These are phyloP conservation scores for Glarea lozoyensis DNA, from an alignment of 495 filamentous ascomycete genomes.

Conservation along the genomic window DNA sequence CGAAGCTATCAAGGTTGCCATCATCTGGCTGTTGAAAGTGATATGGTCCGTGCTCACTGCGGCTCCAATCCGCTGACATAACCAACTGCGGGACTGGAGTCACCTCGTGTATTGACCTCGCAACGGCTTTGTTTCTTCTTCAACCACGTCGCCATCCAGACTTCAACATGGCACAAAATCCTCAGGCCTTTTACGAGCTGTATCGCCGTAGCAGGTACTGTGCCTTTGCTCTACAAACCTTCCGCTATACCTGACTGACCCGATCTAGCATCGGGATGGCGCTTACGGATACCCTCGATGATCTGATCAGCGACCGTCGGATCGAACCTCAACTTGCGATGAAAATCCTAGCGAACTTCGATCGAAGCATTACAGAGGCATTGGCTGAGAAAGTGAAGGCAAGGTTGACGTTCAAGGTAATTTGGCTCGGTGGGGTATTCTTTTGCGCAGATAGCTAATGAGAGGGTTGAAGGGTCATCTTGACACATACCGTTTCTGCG, in stretches of 20 bases:
- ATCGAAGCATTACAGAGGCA: slow-evolving; percentile 79
- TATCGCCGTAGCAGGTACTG: slow-evolving; percentile 92
- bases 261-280: slow-evolving; percentile 71
- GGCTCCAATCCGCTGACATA: slow-evolving; percentile 7
- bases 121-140: slow-evolving; percentile 6
- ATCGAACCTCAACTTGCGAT: slow-evolving; percentile 98
- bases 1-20: slow-evolving; percentile 8
- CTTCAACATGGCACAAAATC: slow-evolving; percentile 18
- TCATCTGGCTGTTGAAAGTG: slow-evolving; percentile 5
- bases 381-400: slow-evolving; percentile 86
- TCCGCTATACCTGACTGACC: slow-evolving; percentile 19
- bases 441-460: neutral
- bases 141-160: slow-evolving; percentile 12
- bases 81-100: neutral
- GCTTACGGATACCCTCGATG: slow-evolving; percentile 92
- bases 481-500: slow-evolving; percentile 99
- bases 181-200: slow-evolving; percentile 77
- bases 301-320: slow-evolving; percentile 80
- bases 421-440: slow-evolving; percentile 3
- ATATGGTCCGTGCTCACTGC: slow-evolving; percentile 6
- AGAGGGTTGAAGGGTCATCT: slow-evolving; percentile 66
- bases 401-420: slow-evolving; percentile 91
- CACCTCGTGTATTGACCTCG: too few relatives aligned
- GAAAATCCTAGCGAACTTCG: slow-evolving; percentile 93
- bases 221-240: slow-evolving; percentile 17